Evolutionary conservation across 768 basidiomycete species (phyloP).

Genomic region (Sporobolomyces pararoseus): DNA sequence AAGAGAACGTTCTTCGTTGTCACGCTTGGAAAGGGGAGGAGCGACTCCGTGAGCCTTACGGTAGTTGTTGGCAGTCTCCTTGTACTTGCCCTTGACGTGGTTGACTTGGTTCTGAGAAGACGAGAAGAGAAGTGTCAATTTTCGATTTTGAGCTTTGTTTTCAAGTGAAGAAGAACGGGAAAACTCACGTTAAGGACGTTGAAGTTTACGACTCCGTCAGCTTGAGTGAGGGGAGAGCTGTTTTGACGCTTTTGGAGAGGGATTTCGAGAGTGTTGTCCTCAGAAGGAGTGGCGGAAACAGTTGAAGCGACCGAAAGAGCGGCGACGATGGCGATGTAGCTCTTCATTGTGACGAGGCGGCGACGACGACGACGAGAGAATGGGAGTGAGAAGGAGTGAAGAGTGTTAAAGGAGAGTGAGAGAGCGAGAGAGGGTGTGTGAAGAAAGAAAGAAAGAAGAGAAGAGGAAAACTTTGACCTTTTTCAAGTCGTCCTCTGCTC

Average conservation of each 20-base stretch:
- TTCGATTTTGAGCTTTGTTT: neutral
- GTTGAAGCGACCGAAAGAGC: neutral
- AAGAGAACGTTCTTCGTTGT: neutral
- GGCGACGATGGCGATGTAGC: slow-evolving; percentile 3
- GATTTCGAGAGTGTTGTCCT: slow-evolving; percentile 6
- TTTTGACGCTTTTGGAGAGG: slow-evolving; percentile 6
- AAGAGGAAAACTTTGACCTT: neutral
- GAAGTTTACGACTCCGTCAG: slow-evolving; percentile 27
- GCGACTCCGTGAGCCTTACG: neutral
- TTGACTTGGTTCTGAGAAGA: slow-evolving; percentile 12
- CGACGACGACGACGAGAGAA: neutral
- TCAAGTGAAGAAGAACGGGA: neutral
- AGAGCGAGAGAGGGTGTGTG: neutral
- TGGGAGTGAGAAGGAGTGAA: neutral
- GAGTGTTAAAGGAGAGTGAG: neutral
- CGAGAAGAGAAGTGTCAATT: neutral
- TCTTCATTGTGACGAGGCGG: slow-evolving; percentile 12
- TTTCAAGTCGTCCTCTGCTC: neutral
- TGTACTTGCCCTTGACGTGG: slow-evolving; percentile 21
- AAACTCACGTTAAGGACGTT: slow-evolving; percentile 11
- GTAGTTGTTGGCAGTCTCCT: neutral
- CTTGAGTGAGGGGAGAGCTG: neutral
- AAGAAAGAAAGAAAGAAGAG: neutral
- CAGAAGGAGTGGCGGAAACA: neutral
- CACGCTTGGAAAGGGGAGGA: slow-evolving; percentile 8